Conservation (phyloP, 805 yeast species). For the Candida saitoana region DNA sequence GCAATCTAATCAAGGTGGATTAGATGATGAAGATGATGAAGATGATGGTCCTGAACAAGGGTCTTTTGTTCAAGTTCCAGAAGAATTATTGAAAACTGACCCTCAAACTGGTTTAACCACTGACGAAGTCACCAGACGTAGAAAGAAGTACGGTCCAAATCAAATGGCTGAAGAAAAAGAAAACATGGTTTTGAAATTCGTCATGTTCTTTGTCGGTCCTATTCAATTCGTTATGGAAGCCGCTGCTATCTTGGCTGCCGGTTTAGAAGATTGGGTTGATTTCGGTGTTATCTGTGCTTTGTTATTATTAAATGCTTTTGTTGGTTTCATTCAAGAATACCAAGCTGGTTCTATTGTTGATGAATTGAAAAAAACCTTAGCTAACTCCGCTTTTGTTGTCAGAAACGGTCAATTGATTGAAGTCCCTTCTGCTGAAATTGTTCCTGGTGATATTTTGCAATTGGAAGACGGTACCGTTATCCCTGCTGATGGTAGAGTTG, state of each 20-base stretch:
- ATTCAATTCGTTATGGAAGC: conserved; percentile 97
- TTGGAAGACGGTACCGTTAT: conserved; percentile 90
- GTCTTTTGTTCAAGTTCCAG: conserved; percentile 71
- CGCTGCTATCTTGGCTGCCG: conserved; percentile 92
- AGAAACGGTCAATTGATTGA: conserved; percentile 78
- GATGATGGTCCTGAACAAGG: conserved; percentile 36
- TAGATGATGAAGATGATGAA: conserved; percentile 49
- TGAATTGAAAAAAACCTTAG: conserved; percentile 91
- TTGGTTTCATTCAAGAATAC: conserved; percentile 96
- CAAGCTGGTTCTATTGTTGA: conserved; percentile 98
- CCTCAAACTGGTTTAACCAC: conserved; percentile 70
- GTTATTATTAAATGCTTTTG: conserved; percentile 79
- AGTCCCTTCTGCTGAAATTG: conserved; percentile 78
- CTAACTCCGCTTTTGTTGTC: conserved; percentile 80
- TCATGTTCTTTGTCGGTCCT: conserved; percentile 90
- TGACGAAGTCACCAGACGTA: conserved; percentile 76
- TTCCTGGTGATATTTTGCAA: conserved; percentile 92
- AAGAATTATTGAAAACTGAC: conserved; percentile 79
- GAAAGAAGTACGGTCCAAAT: conserved; percentile 87
- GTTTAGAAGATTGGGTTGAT: conserved; percentile 97
- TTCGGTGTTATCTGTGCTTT: conserved; percentile 95
- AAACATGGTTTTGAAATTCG: conserved; percentile 71
- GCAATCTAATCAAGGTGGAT: conserved; percentile 58
- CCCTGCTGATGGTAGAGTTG: conserved; percentile 90
- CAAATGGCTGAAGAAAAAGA: conserved; percentile 89